Base-by-base conservation (phyloP, 2,329 filamentous ascomycete genomes). In the Ophiostoma montium region DNA sequence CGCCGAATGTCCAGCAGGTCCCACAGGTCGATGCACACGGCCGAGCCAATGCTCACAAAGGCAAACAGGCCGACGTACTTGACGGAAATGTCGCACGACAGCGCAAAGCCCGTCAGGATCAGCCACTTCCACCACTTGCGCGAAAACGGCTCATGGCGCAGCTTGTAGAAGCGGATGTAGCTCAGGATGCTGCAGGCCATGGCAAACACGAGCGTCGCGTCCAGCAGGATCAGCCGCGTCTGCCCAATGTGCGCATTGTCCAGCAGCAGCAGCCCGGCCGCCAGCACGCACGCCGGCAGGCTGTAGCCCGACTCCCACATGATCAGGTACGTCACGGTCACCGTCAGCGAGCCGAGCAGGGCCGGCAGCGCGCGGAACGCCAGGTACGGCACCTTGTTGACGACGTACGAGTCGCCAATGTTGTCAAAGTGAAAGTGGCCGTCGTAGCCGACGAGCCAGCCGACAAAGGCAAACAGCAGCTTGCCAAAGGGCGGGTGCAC, bases 111-210 rank as follows among this genome's bases (percentile, higher is more conserved):
- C 8, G 92, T 98, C 59, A 96, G 68, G 54, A 98, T 79, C 52
- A 98, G 77, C 92, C 92, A 98, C 68, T 98, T 98, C 92, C 92
- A 98, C 92, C 92, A 98, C 69, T 98, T 96, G 54, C 88, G 79
- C 52, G 84, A 80, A 64, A 98, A 98, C 3, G 92, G 76, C 56
- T 81, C 75, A 59, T 96, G 89, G 58, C 92, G 79, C 57, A 90
- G 72, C 75, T 96, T 98, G 73, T 96, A 96, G 70, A 96, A 98
- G 58, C 89, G 87, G 67, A 98, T 84, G 67, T 98, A 98, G 72
- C 78, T 88, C 50, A 95, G 74, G 50, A 98, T 74, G 65, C 88
- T 95, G 67, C 92, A 82, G 5, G 92, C 88, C 88, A 98, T 96
- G 65, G 90, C 88, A 55, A 96, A 79, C 52, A 98, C 86, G 52